Conservation (phyloP, 352 stramenopile genomes). For the Phytopythium aichiense region DNA sequence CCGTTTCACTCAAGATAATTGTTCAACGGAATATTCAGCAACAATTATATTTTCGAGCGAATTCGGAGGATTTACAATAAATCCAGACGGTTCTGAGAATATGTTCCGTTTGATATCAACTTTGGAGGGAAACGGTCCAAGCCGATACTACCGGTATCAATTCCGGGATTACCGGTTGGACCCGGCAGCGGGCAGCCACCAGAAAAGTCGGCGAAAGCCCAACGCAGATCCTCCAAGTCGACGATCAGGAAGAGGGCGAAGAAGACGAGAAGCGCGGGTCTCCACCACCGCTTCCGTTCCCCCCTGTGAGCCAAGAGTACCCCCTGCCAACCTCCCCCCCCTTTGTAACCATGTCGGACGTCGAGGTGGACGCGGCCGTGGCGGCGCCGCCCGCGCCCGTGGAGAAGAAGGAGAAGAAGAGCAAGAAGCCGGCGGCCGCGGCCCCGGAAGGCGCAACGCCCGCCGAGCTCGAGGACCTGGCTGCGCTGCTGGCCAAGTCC, state of each 20-base stretch:
- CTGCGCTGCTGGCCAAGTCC: conserved; percentile 88
- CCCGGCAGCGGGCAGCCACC: conserved; percentile 28
- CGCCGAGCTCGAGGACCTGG: conserved; percentile 77
- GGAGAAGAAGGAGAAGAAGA: conserved; percentile 27
- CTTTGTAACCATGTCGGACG: conserved; percentile 46
- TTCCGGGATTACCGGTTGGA: no score
- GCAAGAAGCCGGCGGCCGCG: conserved; percentile 26
- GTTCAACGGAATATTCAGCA: no score
- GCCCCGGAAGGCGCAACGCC: conserved; percentile 40
- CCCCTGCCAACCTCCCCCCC: neutral
- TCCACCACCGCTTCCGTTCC: neutral
- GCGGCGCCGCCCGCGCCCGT: conserved; percentile 5
- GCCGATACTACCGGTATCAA: no score
- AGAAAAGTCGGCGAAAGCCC: conserved; percentile 35
- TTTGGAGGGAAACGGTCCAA: no score
- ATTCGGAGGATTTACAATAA: no score
- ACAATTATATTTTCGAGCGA: no score
- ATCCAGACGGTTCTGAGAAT: no score
- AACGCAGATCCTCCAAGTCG: neutral
- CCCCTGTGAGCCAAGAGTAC: conserved; percentile 3
- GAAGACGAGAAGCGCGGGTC: conserved; percentile 1
- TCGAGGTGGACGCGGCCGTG: conserved; percentile 21
- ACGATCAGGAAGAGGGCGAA: neutral
- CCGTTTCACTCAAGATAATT: no score
- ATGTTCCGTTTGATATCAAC: neutral